A percentile compares a stretch with the other conserved stretches of the same genome.
Conservation (phyloP, 2,329 filamentous ascomycete genomes). For the Periconia sp. region DNA sequence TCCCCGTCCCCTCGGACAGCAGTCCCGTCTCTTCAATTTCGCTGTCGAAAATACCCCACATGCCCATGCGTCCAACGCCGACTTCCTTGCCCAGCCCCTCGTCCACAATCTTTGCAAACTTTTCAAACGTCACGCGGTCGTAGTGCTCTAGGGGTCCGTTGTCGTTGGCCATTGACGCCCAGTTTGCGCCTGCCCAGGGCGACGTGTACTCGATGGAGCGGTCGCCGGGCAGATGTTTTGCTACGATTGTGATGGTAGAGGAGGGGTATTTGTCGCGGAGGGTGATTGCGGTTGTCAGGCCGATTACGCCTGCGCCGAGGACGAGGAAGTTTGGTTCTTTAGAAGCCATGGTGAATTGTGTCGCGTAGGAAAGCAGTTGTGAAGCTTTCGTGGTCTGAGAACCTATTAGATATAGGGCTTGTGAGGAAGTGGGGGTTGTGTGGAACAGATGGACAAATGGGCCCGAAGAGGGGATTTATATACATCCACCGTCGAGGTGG, state of each 20-base stretch:
- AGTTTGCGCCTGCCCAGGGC: constrained; percentile 87
- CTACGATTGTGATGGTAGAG: constrained; percentile 72
- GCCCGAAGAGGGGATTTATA: too few relatives aligned
- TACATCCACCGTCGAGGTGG: too few relatives aligned
- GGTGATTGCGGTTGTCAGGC: constrained; percentile 68
- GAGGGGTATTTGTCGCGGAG: constrained; percentile 60
- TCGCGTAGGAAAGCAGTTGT: too few relatives aligned
- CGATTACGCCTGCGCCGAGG: constrained; percentile 67
- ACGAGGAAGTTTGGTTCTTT: constrained; percentile 29
- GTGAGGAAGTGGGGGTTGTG: too few relatives aligned
- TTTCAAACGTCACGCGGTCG: constrained; percentile 38
- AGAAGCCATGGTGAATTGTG: constrained; percentile 16
- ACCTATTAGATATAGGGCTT: too few relatives aligned
- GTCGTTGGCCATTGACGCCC: constrained; percentile 60
- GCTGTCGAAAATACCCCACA: constrained; percentile 39
- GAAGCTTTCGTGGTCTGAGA: too few relatives aligned
- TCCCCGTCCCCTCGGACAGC: constrained; percentile 45
- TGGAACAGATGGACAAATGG: too few relatives aligned
- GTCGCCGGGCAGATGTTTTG: constrained; percentile 93
- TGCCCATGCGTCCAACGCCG: constrained; percentile 31
- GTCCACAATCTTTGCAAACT: constrained; percentile 34
- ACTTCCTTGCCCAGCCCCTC: constrained; percentile 28
- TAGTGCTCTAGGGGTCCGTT: constrained; percentile 39
- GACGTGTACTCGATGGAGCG: constrained; percentile 91
- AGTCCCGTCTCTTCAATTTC: constrained; percentile 39